phyloP scores from a whole-genome alignment of 176 grass and related monocot species.

The Paspalum notatum region DNA sequence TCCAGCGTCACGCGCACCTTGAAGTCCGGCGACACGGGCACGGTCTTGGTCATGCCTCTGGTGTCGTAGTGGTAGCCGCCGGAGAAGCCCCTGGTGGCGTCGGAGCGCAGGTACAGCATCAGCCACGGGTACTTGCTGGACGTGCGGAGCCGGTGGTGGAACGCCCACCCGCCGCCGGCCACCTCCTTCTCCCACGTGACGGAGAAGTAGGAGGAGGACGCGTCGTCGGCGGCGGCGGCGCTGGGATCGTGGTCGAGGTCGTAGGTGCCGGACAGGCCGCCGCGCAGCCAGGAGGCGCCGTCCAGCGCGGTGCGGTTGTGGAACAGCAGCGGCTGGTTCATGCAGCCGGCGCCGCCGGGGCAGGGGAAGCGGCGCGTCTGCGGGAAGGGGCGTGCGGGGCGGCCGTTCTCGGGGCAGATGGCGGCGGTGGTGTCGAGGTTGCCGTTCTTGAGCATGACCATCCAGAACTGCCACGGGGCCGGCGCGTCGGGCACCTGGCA shows the following conservation, averaged over 20 bases:
- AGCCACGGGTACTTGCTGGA: slow-evolving; percentile 84
- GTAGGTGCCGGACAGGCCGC: slow-evolving; percentile 70
- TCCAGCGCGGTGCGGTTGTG: slow-evolving; percentile 72
- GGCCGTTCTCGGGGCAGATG: slow-evolving; percentile 73
- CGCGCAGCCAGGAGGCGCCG: slow-evolving; percentile 39
- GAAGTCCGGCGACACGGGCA: slow-evolving; percentile 83
- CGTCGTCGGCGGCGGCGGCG: background rate
- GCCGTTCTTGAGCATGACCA: slow-evolving; percentile 98
- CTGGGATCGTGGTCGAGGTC: slow-evolving; percentile 48
- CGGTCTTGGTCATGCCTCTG: slow-evolving; percentile 91
- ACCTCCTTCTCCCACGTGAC: slow-evolving; percentile 88
- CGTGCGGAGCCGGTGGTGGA: slow-evolving; percentile 82
- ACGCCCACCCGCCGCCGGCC: slow-evolving; percentile 58
- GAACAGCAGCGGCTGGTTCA: slow-evolving; percentile 91
- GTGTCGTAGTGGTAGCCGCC: slow-evolving; percentile 94
- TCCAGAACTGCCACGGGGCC: slow-evolving; percentile 88
- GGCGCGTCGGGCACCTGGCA: slow-evolving; percentile 66
- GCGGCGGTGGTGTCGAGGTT: slow-evolving; percentile 80
- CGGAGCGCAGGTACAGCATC: slow-evolving; percentile 90
- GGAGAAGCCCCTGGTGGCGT: slow-evolving; percentile 86
- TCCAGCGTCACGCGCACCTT: slow-evolving; percentile 74
- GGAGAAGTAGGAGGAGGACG: slow-evolving; percentile 67
- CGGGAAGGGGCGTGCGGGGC: slow-evolving; percentile 59
- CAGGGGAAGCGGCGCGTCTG: slow-evolving; percentile 73
- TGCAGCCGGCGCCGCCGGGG: slow-evolving; percentile 80